A percentile compares a stretch with the other conserved stretches of the same genome.
phyloP scores from a whole-genome alignment of 1,284 basidiomycete genomes.

The Ceratobasidium sp. region DNA sequence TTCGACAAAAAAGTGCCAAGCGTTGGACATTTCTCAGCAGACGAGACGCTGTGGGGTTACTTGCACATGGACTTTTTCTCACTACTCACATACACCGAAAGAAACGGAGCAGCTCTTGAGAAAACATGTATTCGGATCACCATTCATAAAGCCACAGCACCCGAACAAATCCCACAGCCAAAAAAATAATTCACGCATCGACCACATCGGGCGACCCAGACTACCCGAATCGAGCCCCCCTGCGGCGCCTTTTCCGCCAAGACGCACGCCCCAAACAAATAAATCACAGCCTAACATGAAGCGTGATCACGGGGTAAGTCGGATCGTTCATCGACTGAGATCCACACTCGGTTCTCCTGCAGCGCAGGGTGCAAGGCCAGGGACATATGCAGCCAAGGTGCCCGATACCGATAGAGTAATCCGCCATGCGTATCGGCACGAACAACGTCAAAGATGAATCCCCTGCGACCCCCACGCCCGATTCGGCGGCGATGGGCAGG shows the following conservation, averaged over 20 bases:
- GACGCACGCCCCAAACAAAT: slow-evolving; percentile 12
- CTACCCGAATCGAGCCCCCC: not conserved
- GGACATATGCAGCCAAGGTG: slow-evolving; percentile 13
- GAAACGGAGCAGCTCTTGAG: not conserved
- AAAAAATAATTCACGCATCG: not conserved
- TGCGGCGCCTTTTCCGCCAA: not conserved
- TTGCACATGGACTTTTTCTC: not conserved
- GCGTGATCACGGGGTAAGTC: slow-evolving; percentile 18
- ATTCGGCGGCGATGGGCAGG: not conserved
- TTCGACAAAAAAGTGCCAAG: not conserved
- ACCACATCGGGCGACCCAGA: not conserved
- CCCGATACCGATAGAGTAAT: slow-evolving; percentile 15
- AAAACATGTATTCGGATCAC: not conserved
- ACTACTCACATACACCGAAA: not conserved
- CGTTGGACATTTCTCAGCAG: not conserved
- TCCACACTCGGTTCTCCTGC: slow-evolving; percentile 14
- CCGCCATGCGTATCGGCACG: not conserved
- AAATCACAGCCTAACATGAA: slow-evolving; percentile 13
- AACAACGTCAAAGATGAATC: not conserved
- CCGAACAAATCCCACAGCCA: not conserved
- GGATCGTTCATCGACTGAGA: slow-evolving; percentile 20
- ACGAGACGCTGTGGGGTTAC: not conserved
- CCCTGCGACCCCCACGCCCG: not conserved
- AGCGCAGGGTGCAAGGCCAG: slow-evolving; percentile 4
- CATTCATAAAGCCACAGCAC: not conserved